Evolutionary conservation across 352 stramenopile species (phyloP), one percentile per base, ranked within the genome.

Genomic region (Phytopythium oedochilum): DNA sequence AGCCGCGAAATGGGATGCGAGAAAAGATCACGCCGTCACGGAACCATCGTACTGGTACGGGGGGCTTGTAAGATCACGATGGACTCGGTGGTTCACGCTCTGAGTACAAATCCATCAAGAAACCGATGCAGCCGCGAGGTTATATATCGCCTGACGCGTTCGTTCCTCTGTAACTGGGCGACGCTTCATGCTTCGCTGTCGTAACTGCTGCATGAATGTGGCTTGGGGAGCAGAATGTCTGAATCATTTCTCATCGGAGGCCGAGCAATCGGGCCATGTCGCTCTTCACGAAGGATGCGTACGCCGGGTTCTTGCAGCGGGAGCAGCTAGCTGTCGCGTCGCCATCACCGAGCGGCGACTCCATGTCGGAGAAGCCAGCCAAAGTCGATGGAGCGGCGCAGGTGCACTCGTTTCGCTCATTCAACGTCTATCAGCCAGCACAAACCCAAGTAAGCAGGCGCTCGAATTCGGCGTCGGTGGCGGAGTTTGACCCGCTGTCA

Each of bases 231-330:
- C 12, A 39, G 34, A n/a, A 39, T 15, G 34, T 2, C 32, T 10
- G 32, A 2, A 2, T 12, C 32, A 36, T 7, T 36, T 36, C 34
- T 39, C 34, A 2, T 97, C 97, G 55, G 91, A 97, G 39, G 88
- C 82, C 20, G 89, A 78, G 20, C 89, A 69, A 60, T 96, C 83
- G 15, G 71, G 64, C 3, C 74, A 46, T 46, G 39, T 46, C 39
- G 39, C 39, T 46, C 39, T 46, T 28, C 39, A 46, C 39, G 17
- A 46, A 46, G 39, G 39, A 46, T n/a, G 39, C 39, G 11, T 46
- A 46, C 39, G 39, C 39, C 39, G 39, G 57, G 59, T 28, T 54
- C 51, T 11, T 66, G 55, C 17, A 66, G 31, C 43, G 59, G 35
- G 23, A 63, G 6, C 34, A 39, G 34, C 34, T 39, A 11, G 34